phyloP scores from a whole-genome alignment of 805 yeast genomes.

The Wickerhamomyces pijperi region DNA sequence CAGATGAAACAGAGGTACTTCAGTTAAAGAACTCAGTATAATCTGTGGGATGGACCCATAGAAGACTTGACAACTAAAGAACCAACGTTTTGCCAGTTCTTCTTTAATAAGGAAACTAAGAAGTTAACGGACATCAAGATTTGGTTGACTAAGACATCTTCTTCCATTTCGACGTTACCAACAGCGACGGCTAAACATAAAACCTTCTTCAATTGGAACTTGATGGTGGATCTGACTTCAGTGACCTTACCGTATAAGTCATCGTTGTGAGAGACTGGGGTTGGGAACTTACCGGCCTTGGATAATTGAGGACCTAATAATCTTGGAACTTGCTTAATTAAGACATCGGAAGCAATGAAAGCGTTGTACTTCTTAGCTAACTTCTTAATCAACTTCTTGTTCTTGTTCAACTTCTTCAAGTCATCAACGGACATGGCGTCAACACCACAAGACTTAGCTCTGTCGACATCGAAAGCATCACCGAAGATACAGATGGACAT shows the following conservation, averaged over 20 bases:
- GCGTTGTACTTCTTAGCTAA: conserved; percentile 99
- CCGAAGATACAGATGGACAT: conserved; percentile 99
- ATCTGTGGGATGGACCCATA: conserved; percentile 99
- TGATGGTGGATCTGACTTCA: conserved; percentile 98
- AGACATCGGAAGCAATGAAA: conserved; percentile 97
- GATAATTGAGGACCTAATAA: conserved; percentile 99
- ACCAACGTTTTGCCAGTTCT: conserved; percentile 99
- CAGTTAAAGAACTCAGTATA: conserved; percentile 55
- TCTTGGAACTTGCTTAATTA: conserved; percentile 99
- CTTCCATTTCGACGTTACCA: conserved; percentile 99
- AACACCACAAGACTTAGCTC: conserved; percentile 98
- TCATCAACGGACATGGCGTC: conserved; percentile 99
- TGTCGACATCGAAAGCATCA: conserved; percentile 99
- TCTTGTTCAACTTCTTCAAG: conserved; percentile 99
- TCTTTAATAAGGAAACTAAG: conserved; percentile 97
- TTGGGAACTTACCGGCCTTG: conserved; percentile 99
- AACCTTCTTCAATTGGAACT: conserved; percentile 99
- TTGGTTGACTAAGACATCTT: conserved; percentile 92
- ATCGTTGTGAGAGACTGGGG: conserved; percentile 99
- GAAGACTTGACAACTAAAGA: conserved; percentile 97
- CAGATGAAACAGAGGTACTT: background rate
- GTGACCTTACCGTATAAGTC: conserved; percentile 91
- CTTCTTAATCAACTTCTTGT: conserved; percentile 99
- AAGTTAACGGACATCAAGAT: conserved; percentile 98
- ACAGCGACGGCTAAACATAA: conserved; percentile 98